phyloP scores from a whole-genome alignment of 768 basidiomycete genomes.

The Psilocybe sp. region DNA sequence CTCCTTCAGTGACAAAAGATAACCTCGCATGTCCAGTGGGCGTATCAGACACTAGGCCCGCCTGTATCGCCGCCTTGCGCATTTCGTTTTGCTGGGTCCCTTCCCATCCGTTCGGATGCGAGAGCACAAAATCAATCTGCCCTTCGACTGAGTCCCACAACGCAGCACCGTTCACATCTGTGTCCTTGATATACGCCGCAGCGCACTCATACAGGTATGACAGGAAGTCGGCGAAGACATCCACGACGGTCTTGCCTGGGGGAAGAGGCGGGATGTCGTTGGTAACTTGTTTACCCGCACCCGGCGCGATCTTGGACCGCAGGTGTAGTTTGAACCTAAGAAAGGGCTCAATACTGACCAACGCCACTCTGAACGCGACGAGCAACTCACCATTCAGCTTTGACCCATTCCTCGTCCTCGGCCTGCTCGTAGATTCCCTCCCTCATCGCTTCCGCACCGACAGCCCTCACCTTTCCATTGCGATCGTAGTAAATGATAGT shows the following conservation, averaged over 20 bases:
- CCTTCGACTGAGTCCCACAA: conserved; percentile 36
- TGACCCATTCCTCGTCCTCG: conserved; percentile 42
- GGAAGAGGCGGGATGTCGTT: conserved; percentile 40
- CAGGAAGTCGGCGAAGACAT: conserved; percentile 50
- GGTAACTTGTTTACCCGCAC: conserved; percentile 14
- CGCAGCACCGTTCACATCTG: conserved; percentile 34
- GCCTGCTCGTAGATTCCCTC: conserved; percentile 36
- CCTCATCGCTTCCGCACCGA: conserved; percentile 44
- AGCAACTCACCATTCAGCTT: conserved; percentile 43
- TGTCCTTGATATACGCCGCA: conserved; percentile 38
- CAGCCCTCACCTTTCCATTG: conserved; percentile 33
- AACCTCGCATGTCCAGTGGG: conserved; percentile 31
- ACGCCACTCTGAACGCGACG: not conserved
- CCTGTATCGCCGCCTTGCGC: conserved; percentile 37
- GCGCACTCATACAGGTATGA: conserved; percentile 41
- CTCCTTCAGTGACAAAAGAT: conserved; percentile 52
- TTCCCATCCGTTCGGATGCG: conserved; percentile 42
- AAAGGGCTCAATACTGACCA: not conserved
- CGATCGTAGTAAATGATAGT: conserved; percentile 40
- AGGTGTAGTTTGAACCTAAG: conserved; percentile 32
- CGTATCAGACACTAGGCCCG: conserved; percentile 32
- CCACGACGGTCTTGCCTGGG: conserved; percentile 29
- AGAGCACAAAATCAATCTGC: conserved; percentile 39
- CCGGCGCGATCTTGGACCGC: conserved; percentile 10
- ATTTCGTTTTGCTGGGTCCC: conserved; percentile 37